Evolutionary conservation across 345 rosid species (phyloP).

Genomic region (Salix arbutifolia): DNA sequence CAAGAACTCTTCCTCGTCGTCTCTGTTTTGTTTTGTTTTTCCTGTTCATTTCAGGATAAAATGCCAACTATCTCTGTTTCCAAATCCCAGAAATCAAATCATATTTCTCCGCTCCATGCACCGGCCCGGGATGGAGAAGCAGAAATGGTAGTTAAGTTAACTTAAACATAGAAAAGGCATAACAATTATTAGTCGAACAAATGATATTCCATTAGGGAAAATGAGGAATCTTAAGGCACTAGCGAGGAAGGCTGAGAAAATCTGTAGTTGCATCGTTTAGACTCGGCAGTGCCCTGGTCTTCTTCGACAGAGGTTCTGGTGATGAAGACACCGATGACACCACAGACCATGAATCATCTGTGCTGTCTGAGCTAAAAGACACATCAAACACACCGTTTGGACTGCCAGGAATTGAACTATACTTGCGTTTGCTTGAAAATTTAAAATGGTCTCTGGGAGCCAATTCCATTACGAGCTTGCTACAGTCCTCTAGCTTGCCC

Average conservation of each 20-base stretch:
- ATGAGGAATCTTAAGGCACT: constrained; percentile 8
- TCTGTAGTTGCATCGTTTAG: constrained; percentile 22
- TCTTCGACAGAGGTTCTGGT: constrained; percentile 53
- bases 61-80: constrained; percentile 58
- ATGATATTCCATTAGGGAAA: constrained; percentile 13
- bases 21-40: not conserved
- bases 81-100: constrained; percentile 17
- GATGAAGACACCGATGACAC: constrained; percentile 51
- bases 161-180: constrained; percentile 17
- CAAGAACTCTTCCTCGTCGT: constrained; percentile 25
- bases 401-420: constrained; percentile 48
- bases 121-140: constrained; percentile 15
- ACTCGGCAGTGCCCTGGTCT: constrained; percentile 28
- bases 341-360: constrained; percentile 49
- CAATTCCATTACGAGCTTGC: constrained; percentile 42
- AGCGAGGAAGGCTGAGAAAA: constrained; percentile 35
- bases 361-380: constrained; percentile 53
- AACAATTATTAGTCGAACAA: constrained; percentile 19
- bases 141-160: constrained; percentile 65
- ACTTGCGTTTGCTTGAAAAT: constrained; percentile 54
- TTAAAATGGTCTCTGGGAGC: constrained; percentile 13
- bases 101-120: not conserved
- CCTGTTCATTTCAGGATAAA: constrained; percentile 32
- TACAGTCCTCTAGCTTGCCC: constrained; percentile 58
- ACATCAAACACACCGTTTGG: constrained; percentile 65